A percentile compares a stretch with the other conserved stretches of the same genome.
Conservation (phyloP, 2,329 filamentous ascomycete genomes). For the Corniculantispora saksenae region DNA sequence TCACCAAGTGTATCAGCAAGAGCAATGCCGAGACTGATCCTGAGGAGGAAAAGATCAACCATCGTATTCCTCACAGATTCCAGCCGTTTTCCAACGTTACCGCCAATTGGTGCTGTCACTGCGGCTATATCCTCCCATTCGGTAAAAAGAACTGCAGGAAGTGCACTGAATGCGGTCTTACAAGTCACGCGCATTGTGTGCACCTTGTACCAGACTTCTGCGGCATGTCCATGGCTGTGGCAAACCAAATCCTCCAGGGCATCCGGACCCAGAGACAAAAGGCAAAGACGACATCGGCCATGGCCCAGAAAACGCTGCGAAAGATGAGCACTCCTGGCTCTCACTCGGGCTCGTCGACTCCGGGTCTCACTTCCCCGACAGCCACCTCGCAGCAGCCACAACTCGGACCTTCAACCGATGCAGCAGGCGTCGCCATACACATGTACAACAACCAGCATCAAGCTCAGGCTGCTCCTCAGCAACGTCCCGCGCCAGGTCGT, state of each 20-base stretch:
- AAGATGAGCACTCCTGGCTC: slow-evolving; percentile 50
- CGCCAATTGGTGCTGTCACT: slow-evolving; percentile 99
- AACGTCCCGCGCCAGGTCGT: slow-evolving; percentile 44
- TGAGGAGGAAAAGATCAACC: slow-evolving; percentile 99
- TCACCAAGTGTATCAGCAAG: slow-evolving; percentile 99
- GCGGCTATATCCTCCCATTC: slow-evolving; percentile 91
- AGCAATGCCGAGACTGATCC: slow-evolving; percentile 98
- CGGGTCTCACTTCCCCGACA: slow-evolving; percentile 25
- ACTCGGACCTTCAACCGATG: slow-evolving; percentile 41
- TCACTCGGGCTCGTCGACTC: slow-evolving; percentile 36
- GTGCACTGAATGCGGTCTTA: slow-evolving; percentile 88
- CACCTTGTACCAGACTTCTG: slow-evolving; percentile 98
- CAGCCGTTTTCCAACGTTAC: slow-evolving; percentile 96
- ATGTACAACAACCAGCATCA: slow-evolving; percentile 55
- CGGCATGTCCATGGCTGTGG: slow-evolving; percentile 97
- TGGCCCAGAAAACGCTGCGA: slow-evolving; percentile 69
- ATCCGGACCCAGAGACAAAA: slow-evolving; percentile 76
- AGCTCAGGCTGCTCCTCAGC: slow-evolving; percentile 40
- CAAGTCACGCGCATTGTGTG: slow-evolving; percentile 86
- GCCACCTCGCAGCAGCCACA: slow-evolving; percentile 16
- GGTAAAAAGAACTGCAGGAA: slow-evolving; percentile 94
- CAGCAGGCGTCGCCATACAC: slow-evolving; percentile 63
- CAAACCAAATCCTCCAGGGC: slow-evolving; percentile 88
- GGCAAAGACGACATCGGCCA: slow-evolving; percentile 49
- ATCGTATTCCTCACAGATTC: slow-evolving; percentile 97